Evolutionary conservation across 176 grass and related monocot species (phyloP).

Genomic region (Melocanna baccifera): DNA sequence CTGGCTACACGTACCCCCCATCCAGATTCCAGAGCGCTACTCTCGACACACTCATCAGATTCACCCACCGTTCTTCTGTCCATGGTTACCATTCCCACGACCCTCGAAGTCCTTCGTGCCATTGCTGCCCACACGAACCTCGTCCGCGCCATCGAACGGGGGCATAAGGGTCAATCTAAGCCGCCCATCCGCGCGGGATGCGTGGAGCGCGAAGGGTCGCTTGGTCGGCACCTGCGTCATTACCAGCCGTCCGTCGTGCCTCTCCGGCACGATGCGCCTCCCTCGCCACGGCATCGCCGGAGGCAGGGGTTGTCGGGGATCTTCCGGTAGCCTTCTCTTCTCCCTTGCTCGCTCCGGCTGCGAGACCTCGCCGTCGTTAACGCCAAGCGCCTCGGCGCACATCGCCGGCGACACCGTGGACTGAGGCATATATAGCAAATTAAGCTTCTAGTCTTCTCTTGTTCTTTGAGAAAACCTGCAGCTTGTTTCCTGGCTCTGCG

Average conservation of each 20-base stretch:
- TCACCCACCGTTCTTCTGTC: not conserved
- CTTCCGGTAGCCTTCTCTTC: not conserved
- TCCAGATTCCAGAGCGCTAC: not conserved
- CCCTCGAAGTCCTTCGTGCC: not conserved
- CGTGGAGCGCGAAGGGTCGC: constrained; percentile 31
- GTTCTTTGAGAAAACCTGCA: not conserved
- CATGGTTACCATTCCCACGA: not conserved
- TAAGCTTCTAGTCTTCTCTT: not conserved
- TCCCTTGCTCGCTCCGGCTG: not conserved
- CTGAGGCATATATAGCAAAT: not conserved
- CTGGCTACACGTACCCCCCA: no score
- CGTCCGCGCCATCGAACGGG: not conserved
- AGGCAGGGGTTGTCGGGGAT: not conserved
- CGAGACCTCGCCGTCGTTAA: not conserved
- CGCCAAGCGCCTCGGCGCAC: not conserved
- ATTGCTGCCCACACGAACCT: not conserved
- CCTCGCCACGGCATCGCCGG: constrained; percentile 34
- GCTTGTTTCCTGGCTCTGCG: not conserved
- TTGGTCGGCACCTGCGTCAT: constrained; percentile 28
- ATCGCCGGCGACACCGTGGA: not conserved
- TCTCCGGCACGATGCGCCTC: constrained; percentile 33
- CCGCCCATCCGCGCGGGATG: constrained; percentile 26
- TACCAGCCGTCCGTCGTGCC: constrained; percentile 41
- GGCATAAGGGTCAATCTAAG: constrained; percentile 29
- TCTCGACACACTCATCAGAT: no score